Conservation (phyloP, 2,329 filamentous ascomycete genomes). For the Phialemonium atrogriseum region DNA sequence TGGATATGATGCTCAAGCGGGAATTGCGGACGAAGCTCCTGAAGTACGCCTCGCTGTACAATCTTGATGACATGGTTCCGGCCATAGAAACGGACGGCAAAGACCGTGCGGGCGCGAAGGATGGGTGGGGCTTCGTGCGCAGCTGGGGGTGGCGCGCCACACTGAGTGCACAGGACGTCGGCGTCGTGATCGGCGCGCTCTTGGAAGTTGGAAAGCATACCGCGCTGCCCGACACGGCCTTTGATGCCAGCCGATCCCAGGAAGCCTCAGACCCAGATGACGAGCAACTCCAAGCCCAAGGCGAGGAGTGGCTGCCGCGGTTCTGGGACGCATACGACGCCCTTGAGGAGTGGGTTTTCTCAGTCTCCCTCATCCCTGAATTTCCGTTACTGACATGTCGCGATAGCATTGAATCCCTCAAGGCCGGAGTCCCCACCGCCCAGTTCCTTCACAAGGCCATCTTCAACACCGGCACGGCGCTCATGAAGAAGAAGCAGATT, state of each 20-base stretch:
- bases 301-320: slow-evolving; percentile 56
- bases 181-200: slow-evolving; percentile 85
- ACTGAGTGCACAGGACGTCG: slow-evolving; percentile 84
- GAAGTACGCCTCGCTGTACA: slow-evolving; percentile 88
- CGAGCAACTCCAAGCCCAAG: slow-evolving; percentile 41
- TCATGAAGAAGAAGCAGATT: slow-evolving; percentile 91
- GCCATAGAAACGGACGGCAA: slow-evolving; percentile 62
- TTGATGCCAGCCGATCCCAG: slow-evolving; percentile 22
- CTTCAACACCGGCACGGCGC: slow-evolving; percentile 79
- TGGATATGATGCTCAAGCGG: slow-evolving; percentile 95
- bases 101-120: slow-evolving; percentile 64
- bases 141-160: slow-evolving; percentile 98
- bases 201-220: slow-evolving; percentile 74
- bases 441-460: slow-evolving; percentile 89
- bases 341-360: slow-evolving; percentile 51
- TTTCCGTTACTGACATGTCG: slow-evolving; percentile 30
- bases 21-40: slow-evolving; percentile 77
- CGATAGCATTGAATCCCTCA: slow-evolving; percentile 64
- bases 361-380: slow-evolving; percentile 37
- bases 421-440: slow-evolving; percentile 69
- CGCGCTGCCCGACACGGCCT: slow-evolving; percentile 23
- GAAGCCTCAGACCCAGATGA: slow-evolving; percentile 37
- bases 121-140: slow-evolving; percentile 94
- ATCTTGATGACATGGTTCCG: slow-evolving; percentile 87
- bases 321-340: slow-evolving; percentile 70